Conservation (phyloP, 768 basidiomycete species). For the Tricholoma bakamatsutake region DNA sequence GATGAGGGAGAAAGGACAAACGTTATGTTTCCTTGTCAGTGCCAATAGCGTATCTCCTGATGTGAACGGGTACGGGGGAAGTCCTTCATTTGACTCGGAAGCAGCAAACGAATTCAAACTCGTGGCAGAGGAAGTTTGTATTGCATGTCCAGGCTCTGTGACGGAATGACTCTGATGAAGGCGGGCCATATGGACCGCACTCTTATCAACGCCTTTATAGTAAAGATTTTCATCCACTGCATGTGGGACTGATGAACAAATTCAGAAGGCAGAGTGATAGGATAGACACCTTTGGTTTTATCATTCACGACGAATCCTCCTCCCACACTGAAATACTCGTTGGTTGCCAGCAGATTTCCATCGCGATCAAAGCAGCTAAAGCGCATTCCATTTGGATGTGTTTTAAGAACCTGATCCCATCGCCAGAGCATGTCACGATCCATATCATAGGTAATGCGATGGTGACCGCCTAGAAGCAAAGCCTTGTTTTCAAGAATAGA, state of each 20-base stretch:
- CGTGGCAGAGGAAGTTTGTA: not conserved
- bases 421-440: conserved; percentile 91
- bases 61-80: conserved; percentile 80
- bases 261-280: not conserved
- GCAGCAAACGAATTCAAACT: not conserved
- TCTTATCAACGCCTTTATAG: conserved; percentile 88
- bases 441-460: conserved; percentile 81
- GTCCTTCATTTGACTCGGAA: conserved; percentile 23
- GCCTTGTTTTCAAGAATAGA: conserved; percentile 60
- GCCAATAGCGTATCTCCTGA: conserved; percentile 72
- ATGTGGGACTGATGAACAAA: conserved; percentile 2
- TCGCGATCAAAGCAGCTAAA: conserved; percentile 78
- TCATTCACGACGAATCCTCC: conserved; percentile 96
- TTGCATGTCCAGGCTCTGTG: conserved; percentile 24
- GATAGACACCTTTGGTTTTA: conserved; percentile 69
- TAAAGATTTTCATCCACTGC: conserved; percentile 89
- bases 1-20: conserved; percentile 30
- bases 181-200: conserved; percentile 71
- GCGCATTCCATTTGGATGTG: conserved; percentile 90
- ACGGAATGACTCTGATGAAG: conserved; percentile 57
- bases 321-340: conserved; percentile 93
- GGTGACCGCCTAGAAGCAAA: conserved; percentile 66
- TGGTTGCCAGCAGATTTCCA: conserved; percentile 88
- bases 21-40: conserved; percentile 76
- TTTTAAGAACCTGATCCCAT: conserved; percentile 84